Evolutionary conservation across 805 yeast species (phyloP).

Genomic region (Grigorovia jiainica): DNA sequence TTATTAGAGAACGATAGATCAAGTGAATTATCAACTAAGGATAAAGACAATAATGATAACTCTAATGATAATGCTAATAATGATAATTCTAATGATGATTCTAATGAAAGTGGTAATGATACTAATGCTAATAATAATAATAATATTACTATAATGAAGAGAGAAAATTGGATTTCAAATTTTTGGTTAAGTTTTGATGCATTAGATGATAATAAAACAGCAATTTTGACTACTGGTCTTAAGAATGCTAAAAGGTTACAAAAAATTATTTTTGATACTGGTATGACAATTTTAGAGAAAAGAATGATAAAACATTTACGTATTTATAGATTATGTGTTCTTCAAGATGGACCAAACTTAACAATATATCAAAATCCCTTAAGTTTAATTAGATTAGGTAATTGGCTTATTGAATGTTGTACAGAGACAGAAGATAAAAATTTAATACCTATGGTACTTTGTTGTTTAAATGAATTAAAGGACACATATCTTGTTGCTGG

Average conservation of each 20-base stretch:
- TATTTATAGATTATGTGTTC: constrained; percentile 74
- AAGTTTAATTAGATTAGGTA: constrained; percentile 72
- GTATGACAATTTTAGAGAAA: constrained; percentile 82
- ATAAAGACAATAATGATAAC: constrained; percentile 15
- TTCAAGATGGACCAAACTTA: constrained; percentile 82
- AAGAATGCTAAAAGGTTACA: constrained; percentile 77
- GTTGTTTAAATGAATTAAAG: constrained; percentile 62
- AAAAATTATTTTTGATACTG: constrained; percentile 74
- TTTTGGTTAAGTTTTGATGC: constrained; percentile 67
- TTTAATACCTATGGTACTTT: constrained; percentile 74
- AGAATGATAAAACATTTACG: constrained; percentile 68
- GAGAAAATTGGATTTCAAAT: constrained; percentile 64
- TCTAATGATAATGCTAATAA: constrained; percentile 20
- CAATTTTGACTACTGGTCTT: constrained; percentile 42
- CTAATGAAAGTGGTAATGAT: constrained; percentile 24
- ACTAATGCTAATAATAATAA: constrained; percentile 7
- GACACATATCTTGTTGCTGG: constrained; percentile 85
- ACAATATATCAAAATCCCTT: constrained; percentile 76
- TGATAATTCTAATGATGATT: constrained; percentile 24
- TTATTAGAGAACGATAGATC: constrained; percentile 57
- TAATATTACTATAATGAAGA: constrained; percentile 28
- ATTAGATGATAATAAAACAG: constrained; percentile 35
- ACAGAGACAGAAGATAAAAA: constrained; percentile 62
- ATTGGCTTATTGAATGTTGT: constrained; percentile 85
- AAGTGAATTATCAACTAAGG: constrained; percentile 20